Percentiles rank a stretch among this genome's conserved stretches.
phyloP scores from a whole-genome alignment of 176 grass and related monocot species.

The Typha latifolia region DNA sequence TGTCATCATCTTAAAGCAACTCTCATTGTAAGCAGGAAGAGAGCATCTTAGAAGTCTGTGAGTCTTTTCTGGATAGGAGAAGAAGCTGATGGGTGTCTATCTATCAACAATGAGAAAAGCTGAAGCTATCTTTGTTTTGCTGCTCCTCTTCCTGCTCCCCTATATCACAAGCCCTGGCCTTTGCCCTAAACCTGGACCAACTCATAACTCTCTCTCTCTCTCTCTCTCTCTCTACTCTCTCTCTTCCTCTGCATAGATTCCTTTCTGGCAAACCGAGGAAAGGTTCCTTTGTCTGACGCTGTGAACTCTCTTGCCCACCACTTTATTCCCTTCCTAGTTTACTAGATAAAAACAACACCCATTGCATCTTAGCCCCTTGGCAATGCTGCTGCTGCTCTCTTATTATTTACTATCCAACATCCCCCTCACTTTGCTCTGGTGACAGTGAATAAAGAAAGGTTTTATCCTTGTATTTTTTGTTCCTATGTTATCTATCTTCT shows the following conservation, averaged over 20 bases:
- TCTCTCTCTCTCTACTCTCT: conserved; percentile 2
- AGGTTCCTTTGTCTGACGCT: conserved; percentile 32
- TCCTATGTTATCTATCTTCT: too few species aligned
- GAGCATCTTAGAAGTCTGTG: too few species aligned
- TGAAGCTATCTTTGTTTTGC: background rate
- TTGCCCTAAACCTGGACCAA: background rate
- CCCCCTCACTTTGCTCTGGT: too few species aligned
- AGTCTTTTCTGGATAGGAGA: too few species aligned
- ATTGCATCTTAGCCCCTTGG: background rate
- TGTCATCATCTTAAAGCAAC: too few species aligned
- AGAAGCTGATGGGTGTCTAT: too few species aligned
- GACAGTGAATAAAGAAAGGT: too few species aligned
- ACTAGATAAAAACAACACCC: conserved; percentile 12
- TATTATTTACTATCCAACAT: too few species aligned
- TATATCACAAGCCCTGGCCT: background rate
- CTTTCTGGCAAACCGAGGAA: conserved; percentile 41
- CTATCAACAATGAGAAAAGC: too few species aligned
- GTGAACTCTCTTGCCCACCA: conserved; percentile 1
- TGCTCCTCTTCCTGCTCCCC: background rate
- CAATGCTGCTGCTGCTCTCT: too few species aligned
- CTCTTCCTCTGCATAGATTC: conserved; percentile 25
- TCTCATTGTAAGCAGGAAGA: too few species aligned
- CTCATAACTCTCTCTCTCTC: background rate
- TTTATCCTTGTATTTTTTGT: too few species aligned
- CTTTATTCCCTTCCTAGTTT: conserved; percentile 26